Percentiles rank a stretch among this genome's conserved stretches.
Evolutionary conservation across 129 eudicot genomes (phyloP).

Genomic region (Solidago caesia): DNA sequence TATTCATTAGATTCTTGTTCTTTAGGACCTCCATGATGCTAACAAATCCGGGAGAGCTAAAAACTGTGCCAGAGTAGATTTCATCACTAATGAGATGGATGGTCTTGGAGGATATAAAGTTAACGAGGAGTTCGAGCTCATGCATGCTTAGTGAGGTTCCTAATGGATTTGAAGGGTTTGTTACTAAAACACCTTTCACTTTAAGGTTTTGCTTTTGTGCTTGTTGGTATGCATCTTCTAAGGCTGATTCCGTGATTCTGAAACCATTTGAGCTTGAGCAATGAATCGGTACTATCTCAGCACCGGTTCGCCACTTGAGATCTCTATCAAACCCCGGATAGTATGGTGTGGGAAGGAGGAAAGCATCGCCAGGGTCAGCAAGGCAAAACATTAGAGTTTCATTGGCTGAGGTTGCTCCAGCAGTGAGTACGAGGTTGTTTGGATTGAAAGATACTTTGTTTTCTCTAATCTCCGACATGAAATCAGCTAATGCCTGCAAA

Average conservation of each 20-base stretch:
- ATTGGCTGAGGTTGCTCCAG: constrained; percentile 80
- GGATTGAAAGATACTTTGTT: constrained; percentile 63
- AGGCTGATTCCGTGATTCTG: constrained; percentile 57
- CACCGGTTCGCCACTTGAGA: constrained; percentile 81
- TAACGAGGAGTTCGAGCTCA: constrained; percentile 66
- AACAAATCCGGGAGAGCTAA: constrained; percentile 49
- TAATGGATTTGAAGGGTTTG: constrained; percentile 93
- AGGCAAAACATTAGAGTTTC: constrained; percentile 76
- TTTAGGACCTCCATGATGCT: constrained; percentile 66
- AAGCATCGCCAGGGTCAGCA: constrained; percentile 69
- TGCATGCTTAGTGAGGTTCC: constrained; percentile 65
- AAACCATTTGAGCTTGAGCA: constrained; percentile 66
- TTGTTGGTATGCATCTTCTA: constrained; percentile 59
- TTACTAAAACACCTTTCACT: constrained; percentile 78
- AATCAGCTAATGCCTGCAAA: constrained; percentile 57
- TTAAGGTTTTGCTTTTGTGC: constrained; percentile 66
- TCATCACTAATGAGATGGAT: constrained; percentile 81
- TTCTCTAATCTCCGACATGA: constrained; percentile 69
- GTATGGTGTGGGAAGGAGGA: constrained; percentile 84
- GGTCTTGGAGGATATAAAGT: constrained; percentile 49
- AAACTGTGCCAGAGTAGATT: constrained; percentile 86
- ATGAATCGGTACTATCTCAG: constrained; percentile 67
- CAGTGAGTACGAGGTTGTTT: constrained; percentile 62
- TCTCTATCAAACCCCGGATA: constrained; percentile 86
- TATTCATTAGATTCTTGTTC: constrained; percentile 31